Evolutionary conservation across 1,139 yeast genomes (phyloP), one percentile per base, ranked within the genome.

Genomic region (Debaryomyces psychrophilus): DNA sequence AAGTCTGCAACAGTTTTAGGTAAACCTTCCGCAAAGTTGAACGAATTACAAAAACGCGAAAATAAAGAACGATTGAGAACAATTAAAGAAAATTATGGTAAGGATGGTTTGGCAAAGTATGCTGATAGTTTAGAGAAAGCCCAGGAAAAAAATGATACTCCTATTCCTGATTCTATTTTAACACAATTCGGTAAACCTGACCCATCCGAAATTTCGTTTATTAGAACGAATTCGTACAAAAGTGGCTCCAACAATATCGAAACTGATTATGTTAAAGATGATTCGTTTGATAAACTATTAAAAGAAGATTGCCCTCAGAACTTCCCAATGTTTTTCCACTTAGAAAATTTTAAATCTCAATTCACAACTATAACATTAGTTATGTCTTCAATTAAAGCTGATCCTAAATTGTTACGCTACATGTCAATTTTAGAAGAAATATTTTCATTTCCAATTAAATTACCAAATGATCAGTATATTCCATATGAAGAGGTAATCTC

Each of bases 301-400:
- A 43, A 42, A 56, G 52, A 57, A 1, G 81, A 77, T 51, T 60
- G 75, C 1, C 84, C 85, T 7, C 52, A 56, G 0, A 69, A 76
- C 31, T 77, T 85, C 53, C 92, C 95, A 6, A 64, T 90, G 34
- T 85, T 82, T 52, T 65, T 90, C 45, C 95, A 90, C 60, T 79
- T 87, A 56, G 97, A 93, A 65, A 81, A 85, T 51, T 87, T 81
- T 61, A 79, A 83, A 46, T 88, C 97, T 1, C 84, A 87, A 58
- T 93, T 93, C 62, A 81, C 89, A 20, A 82, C 87, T n/a, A 73
- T 90, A 18, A 79, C 83, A 50, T 62, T 90, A 29, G 68, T 87
- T 29, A 65, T 88, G 58, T 83, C 95, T 1, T 79, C 95, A 0
- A 71, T 79, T 7, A 72, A 66, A n/a, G 72, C 90, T 3, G 82